Conservation (phyloP, 805 yeast species). For the Millerozyma acaciae region DNA sequence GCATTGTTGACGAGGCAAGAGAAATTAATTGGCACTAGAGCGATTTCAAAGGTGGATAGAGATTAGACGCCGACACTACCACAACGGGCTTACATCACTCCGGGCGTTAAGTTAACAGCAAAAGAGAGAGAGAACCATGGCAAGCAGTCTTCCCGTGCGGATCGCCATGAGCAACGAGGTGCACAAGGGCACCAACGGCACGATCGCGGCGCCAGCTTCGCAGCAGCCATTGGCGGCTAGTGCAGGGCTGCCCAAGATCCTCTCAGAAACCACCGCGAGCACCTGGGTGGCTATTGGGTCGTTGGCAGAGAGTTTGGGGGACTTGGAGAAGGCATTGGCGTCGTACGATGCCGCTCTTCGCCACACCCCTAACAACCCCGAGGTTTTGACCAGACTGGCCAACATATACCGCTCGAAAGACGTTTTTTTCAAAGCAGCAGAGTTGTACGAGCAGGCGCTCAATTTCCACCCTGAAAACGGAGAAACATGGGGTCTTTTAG, state of each 20-base stretch:
- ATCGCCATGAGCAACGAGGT: constrained; percentile 12
- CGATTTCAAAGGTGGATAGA: no score
- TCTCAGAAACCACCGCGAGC: constrained; percentile 59
- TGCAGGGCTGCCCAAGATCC: constrained; percentile 14
- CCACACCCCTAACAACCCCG: constrained; percentile 81
- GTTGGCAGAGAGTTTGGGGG: constrained; percentile 84
- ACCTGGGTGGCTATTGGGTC: constrained; percentile 90
- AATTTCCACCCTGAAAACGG: constrained; percentile 82
- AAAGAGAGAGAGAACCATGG: constrained; percentile 11
- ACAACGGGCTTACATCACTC: no score
- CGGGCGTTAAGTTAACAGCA: no score
- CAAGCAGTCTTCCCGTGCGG: constrained; percentile 19
- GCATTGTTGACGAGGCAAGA: no score
- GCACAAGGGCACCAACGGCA: constrained; percentile 13
- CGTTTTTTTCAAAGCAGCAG: constrained; percentile 91
- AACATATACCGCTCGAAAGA: constrained; percentile 85
- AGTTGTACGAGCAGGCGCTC: constrained; percentile 83
- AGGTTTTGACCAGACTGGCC: constrained; percentile 81
- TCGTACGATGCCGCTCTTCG: constrained; percentile 86
- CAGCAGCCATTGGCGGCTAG: constrained; percentile 11
- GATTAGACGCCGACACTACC: no score
- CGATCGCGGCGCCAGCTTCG: constrained; percentile 10
- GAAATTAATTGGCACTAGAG: no score
- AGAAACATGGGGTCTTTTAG: constrained; percentile 94
- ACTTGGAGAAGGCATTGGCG: constrained; percentile 81